These are phyloP conservation scores for Leucocoprinus sp. DNA, from an alignment of 768 basidiomycete genomes.

Conservation along the genomic window DNA sequence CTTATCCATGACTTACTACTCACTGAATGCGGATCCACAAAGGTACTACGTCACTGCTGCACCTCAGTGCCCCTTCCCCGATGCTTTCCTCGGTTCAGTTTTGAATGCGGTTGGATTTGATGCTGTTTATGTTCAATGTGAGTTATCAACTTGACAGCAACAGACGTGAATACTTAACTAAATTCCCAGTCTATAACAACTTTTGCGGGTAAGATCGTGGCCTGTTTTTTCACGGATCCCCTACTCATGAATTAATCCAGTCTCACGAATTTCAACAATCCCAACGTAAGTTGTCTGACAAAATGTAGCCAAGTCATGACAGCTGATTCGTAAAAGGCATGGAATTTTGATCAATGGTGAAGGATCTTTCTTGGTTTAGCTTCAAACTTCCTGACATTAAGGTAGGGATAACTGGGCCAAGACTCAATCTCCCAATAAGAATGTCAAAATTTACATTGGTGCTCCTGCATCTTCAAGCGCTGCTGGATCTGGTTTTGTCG, in stretches of 20 bases:
- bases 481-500: conserved; percentile 46
- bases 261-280: conserved; percentile 31
- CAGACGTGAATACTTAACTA: not conserved
- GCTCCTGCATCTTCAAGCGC: conserved; percentile 44
- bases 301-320: not conserved
- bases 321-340: conserved; percentile 21
- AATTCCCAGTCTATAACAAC: conserved; percentile 34
- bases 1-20: not conserved
- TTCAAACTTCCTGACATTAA: not conserved
- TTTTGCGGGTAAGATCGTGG: conserved; percentile 27
- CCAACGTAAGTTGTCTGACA: conserved; percentile 24
- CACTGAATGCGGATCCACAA: not conserved
- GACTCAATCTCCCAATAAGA: conserved; percentile 39
- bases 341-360: conserved; percentile 42
- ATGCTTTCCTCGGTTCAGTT: conserved; percentile 43
- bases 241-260: conserved; percentile 12
- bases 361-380: not conserved
- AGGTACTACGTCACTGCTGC: conserved; percentile 52
- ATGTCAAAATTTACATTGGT: conserved; percentile 50
- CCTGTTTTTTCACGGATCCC: not conserved
- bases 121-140: conserved; percentile 52
- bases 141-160: not conserved
- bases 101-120: conserved; percentile 56
- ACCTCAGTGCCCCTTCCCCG: conserved; percentile 54
- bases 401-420: conserved; percentile 49